Evolutionary conservation across 495 filamentous ascomycete species (phyloP), one percentile per base, ranked within the genome.

Genomic region (Annulohypoxylon moriforme): DNA sequence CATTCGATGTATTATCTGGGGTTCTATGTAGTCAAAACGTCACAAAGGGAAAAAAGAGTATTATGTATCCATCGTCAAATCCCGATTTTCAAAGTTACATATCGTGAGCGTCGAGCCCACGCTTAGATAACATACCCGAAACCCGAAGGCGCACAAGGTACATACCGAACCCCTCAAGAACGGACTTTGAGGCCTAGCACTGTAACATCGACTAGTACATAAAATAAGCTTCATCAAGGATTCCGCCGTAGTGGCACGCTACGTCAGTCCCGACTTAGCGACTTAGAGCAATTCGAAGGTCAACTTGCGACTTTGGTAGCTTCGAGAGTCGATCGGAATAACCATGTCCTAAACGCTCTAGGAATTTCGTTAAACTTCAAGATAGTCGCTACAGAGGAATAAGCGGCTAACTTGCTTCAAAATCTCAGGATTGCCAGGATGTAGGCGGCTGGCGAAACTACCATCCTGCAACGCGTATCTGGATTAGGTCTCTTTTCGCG

Each of bases 61-160:
- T 18, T n/a, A 55, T n/a, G 13, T 16, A 40, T 53, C 36, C 24
- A 44, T 64, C 49, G 53, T 33, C 22, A 42, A 38, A 25, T 31
- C 33, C 42, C 29, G 11, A 58, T 50, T 53, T 57, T 47, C 70
- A 60, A 53, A 22, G 13, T 33, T 40, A 36, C 13, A 36, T 11
- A 4, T 4, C 3, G 3, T 18, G 49, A 42, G 8, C 36, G 9
- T 55, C 6, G 50, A 33, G 18, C 36, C 27, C 44, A 44, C 29
- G 36, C 27, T 13, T 46, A 57, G 36, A 44, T 63, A 66, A 65
- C 53, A 31, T 36, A 64, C 60, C 34, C 63, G 57, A 61, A 64
- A 40, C 47, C 64, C 62, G 49, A 64, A 60, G 52, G 50, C 56
- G 60, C 50, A 66, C 62, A 70, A 72, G 69, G 65, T 63, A 71